Evolutionary conservation across 306 rosid genomes (phyloP).

Genomic region (Canavalia gladiata): DNA sequence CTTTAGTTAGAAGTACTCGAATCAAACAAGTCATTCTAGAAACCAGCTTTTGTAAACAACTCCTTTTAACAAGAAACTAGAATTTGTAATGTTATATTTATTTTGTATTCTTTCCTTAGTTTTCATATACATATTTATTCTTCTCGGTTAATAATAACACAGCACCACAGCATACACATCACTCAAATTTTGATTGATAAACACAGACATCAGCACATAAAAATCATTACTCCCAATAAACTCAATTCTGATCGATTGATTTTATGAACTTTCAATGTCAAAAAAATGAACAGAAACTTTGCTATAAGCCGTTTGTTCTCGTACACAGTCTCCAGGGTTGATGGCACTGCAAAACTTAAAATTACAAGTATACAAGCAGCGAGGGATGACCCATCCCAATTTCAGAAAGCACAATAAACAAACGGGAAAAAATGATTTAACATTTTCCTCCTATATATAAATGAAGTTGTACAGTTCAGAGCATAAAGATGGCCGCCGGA

Average conservation of each 20-base stretch:
- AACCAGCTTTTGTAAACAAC: too few relatives aligned
- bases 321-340: conserved; percentile 45
- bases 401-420: conserved; percentile 32
- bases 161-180: background rate
- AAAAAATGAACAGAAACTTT: conserved; percentile 36
- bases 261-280: conserved; percentile 24
- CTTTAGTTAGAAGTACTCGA: too few relatives aligned
- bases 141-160: background rate
- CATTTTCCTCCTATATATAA: conserved; percentile 36
- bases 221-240: background rate
- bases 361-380: conserved; percentile 50
- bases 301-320: conserved; percentile 36
- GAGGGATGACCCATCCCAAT: conserved; percentile 44
- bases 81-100: background rate
- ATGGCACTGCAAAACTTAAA: conserved; percentile 49
- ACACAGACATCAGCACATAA: background rate
- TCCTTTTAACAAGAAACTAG: background rate
- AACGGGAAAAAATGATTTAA: conserved; percentile 4
- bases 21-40: too few relatives aligned
- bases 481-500: conserved; percentile 38
- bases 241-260: conserved; percentile 38
- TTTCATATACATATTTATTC: background rate
- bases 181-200: conserved; percentile 18
- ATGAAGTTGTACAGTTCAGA: conserved; percentile 41
- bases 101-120: background rate